A percentile compares a stretch with the other conserved stretches of the same genome.
Conservation (phyloP, 768 basidiomycete genomes). For the Butyriboletus loyo region DNA sequence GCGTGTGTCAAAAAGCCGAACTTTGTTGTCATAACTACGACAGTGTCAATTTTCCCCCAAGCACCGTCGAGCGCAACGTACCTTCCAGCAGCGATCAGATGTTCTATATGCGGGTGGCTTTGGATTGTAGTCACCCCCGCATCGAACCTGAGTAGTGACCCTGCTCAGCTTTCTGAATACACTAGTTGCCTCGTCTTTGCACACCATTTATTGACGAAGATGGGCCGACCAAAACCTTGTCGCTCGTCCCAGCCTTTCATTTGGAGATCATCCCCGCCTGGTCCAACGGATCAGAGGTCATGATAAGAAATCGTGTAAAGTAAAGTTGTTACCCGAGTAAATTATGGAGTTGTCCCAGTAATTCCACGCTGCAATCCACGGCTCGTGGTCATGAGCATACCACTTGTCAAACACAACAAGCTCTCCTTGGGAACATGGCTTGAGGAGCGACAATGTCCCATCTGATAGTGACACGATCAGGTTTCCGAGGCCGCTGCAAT, state of each 20-base stretch:
- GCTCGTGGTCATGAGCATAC: conserved; percentile 90
- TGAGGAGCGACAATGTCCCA: conserved; percentile 65
- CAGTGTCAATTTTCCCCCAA: neutral
- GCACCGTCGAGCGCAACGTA: conserved; percentile 29
- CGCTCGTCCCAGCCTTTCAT: conserved; percentile 91
- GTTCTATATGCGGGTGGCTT: conserved; percentile 72
- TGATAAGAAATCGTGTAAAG: neutral
- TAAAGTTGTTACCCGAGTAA: conserved; percentile 68
- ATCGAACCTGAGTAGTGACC: conserved; percentile 61
- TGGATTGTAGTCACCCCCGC: conserved; percentile 93
- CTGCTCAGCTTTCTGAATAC: neutral
- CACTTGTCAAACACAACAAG: conserved; percentile 56
- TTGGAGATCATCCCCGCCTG: conserved; percentile 90
- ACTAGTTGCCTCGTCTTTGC: neutral
- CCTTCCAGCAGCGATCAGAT: conserved; percentile 91
- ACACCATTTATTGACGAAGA: conserved; percentile 72
- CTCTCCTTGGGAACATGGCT: conserved; percentile 42
- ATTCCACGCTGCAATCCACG: conserved; percentile 92
- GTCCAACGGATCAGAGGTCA: neutral
- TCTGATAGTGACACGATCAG: conserved; percentile 82
- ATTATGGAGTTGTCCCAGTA: conserved; percentile 78
- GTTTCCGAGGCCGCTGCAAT: conserved; percentile 46
- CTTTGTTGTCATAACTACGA: conserved; percentile 75
- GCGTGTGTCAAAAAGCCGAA: conserved; percentile 82
- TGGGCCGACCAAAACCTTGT: conserved; percentile 54